Percentiles rank a stretch among this genome's conserved stretches.
Conservation (phyloP, 306 rosid species). For the Sophora flavescens region DNA sequence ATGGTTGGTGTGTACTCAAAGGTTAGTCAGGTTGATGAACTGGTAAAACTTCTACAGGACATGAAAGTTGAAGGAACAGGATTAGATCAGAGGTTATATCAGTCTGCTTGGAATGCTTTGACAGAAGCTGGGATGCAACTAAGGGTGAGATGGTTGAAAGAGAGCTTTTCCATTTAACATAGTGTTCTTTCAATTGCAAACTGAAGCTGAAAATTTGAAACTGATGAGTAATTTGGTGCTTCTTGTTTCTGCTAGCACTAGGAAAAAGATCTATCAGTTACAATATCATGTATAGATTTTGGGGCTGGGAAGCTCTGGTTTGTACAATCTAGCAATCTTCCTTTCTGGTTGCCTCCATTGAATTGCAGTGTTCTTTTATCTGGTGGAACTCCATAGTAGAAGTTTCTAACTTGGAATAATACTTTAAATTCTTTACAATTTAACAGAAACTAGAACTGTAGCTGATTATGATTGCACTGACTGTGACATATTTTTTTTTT, state of each 20-base stretch:
- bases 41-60: constrained; percentile 71
- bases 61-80: constrained; percentile 70
- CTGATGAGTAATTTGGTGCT: constrained; percentile 10
- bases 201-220: constrained; percentile 31
- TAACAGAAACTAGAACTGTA: not conserved
- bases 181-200: constrained; percentile 2
- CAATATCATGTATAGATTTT: constrained; percentile 37
- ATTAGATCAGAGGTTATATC: constrained; percentile 70
- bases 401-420: not conserved
- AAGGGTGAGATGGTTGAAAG: constrained; percentile 68
- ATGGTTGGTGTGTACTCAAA: constrained; percentile 79
- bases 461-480: not conserved
- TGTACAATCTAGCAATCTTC: constrained; percentile 38
- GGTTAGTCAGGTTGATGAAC: constrained; percentile 59
- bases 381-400: not conserved
- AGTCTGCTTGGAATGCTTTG: constrained; percentile 73
- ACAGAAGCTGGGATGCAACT: constrained; percentile 70
- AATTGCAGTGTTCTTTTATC: not conserved
- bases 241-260: constrained; percentile 22
- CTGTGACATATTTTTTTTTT: not conserved
- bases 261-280: not conserved
- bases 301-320: not conserved
- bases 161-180: constrained; percentile 53
- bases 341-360: constrained; percentile 8
- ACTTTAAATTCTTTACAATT: not conserved